Conservation (phyloP, 192 early-diverging fungal species). For the Backusella morwellensis region DNA sequence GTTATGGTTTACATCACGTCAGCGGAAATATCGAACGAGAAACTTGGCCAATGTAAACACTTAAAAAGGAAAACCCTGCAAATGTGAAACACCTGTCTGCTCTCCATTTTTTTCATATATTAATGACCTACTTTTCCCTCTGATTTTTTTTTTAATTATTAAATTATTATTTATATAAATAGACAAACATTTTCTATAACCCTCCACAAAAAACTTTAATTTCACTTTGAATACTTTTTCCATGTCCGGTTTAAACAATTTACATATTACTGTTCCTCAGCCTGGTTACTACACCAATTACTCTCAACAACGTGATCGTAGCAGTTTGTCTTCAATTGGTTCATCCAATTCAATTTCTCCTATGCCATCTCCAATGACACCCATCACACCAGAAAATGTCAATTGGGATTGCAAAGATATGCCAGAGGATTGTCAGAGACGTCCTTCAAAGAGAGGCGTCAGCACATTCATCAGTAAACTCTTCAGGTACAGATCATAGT, state of each 20-base stretch:
- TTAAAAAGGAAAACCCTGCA: not conserved
- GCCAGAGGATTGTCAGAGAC: not conserved
- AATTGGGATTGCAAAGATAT: conserved; percentile 11
- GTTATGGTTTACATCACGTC: not conserved
- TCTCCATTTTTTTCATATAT: not conserved
- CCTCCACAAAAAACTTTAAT: not conserved
- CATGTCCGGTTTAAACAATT: not conserved
- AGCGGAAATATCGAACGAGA: conserved; percentile 6
- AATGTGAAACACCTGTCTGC: not conserved
- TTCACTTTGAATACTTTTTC: not conserved
- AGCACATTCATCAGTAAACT: conserved; percentile 26
- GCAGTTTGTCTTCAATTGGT: conserved; percentile 1
- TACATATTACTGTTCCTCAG: conserved; percentile 1
- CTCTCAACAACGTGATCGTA: not conserved
- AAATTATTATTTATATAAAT: not conserved
- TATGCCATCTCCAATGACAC: not conserved
- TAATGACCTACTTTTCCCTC: not conserved
- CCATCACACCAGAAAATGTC: not conserved
- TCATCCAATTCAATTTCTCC: not conserved
- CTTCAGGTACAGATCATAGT: conserved; percentile 9
- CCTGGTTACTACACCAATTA: not conserved
- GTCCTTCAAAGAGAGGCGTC: conserved; percentile 17
- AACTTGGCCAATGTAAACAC: conserved; percentile 9
- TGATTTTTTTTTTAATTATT: not conserved
- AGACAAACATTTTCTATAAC: not conserved